Percentiles rank a stretch among this genome's conserved stretches.
phyloP scores from a whole-genome alignment of 1,139 yeast genomes.

The Yamadazyma buinensis region DNA sequence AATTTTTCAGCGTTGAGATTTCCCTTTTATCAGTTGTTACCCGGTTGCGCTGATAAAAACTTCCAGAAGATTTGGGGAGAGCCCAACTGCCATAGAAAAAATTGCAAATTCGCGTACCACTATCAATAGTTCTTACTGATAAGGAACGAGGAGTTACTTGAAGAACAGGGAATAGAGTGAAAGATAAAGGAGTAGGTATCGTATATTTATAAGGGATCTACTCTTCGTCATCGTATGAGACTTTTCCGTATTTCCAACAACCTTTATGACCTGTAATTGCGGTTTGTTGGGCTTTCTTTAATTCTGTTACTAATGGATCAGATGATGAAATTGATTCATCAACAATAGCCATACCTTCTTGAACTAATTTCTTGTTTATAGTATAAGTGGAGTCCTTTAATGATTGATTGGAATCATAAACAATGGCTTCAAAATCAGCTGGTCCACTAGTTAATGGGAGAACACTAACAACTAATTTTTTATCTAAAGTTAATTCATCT shows the following conservation, averaged over 20 bases:
- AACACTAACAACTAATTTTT: conserved; percentile 57
- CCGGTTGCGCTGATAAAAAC: conserved; percentile 3
- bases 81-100: too few species aligned
- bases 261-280: conserved; percentile 60
- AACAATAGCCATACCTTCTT: conserved; percentile 65
- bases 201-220: too few species aligned
- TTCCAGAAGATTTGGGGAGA: conserved; percentile 1
- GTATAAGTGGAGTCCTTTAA: conserved; percentile 55
- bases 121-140: too few species aligned
- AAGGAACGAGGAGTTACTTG: too few species aligned
- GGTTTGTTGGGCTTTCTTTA: conserved; percentile 37
- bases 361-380: conserved; percentile 59
- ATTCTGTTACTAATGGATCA: conserved; percentile 32
- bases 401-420: conserved; percentile 63
- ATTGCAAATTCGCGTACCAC: too few species aligned
- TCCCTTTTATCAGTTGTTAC: conserved; percentile 4
- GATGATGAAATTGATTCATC: conserved; percentile 38
- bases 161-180: too few species aligned
- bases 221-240: conserved; percentile 49
- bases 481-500: conserved; percentile 52
- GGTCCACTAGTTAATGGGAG: conserved; percentile 36
- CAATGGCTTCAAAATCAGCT: conserved; percentile 46
- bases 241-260: conserved; percentile 82
- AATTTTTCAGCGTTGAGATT: conserved; percentile 4
- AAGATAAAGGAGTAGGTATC: too few species aligned